A percentile compares a stretch with the other conserved stretches of the same genome.
These are phyloP conservation scores for Botryotinia globosa DNA, from an alignment of 2,329 filamentous ascomycete genomes.

Conservation along the genomic window DNA sequence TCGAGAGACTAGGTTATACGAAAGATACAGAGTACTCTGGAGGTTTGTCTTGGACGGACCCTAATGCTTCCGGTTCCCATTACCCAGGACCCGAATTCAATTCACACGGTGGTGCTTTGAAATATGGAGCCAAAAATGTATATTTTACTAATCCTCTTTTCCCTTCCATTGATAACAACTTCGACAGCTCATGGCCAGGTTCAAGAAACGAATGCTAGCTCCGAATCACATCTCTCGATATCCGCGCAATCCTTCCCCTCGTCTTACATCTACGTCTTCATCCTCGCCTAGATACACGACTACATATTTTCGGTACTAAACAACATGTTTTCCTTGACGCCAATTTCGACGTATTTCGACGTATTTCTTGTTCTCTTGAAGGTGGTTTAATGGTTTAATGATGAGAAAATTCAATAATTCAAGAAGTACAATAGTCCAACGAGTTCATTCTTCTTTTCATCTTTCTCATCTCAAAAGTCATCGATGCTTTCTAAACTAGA, in stretches of 20 bases:
- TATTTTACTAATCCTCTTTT: not conserved
- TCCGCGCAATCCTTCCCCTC: not conserved
- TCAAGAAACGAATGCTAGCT: not conserved
- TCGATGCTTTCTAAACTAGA: not conserved
- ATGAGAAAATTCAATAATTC: too few species aligned
- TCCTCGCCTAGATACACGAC: not conserved
- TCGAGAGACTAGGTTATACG: not conserved
- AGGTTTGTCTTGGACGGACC: not conserved
- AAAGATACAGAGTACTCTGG: not conserved
- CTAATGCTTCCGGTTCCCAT: not conserved
- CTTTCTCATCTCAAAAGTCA: not conserved
- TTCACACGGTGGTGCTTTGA: not conserved
- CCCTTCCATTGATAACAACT: too few species aligned
- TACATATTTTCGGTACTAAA: not conserved
- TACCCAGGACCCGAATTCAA: rapidly evolving
- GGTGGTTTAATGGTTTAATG: too few species aligned
- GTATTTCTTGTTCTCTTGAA: not conserved
- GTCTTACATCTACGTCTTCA: not conserved
- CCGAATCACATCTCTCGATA: not conserved
- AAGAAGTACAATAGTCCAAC: too few species aligned
- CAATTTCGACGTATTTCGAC: not conserved
- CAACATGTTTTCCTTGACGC: not conserved
- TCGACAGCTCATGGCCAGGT: not conserved
- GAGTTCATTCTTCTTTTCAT: not conserved
- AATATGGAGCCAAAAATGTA: not conserved